phyloP scores from a whole-genome alignment of 2,329 filamentous ascomycete genomes.

The Pseudocercospora eumusae region DNA sequence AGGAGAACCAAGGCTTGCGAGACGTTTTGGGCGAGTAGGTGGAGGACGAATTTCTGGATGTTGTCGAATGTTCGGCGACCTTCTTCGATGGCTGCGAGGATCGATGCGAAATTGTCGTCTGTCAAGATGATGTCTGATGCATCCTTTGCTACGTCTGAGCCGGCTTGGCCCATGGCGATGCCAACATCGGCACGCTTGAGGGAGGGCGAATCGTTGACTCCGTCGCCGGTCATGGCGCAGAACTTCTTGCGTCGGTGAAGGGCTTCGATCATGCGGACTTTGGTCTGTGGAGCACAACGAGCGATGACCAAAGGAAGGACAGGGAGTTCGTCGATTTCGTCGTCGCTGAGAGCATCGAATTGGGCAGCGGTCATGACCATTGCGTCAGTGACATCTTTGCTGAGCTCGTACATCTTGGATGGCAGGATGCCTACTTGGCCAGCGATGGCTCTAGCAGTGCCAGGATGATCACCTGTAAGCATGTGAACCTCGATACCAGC shows the following conservation, averaged over 20 bases:
- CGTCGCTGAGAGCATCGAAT: slow-evolving; percentile 66
- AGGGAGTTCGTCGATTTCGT: slow-evolving; percentile 71
- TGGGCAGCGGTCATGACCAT: slow-evolving; percentile 69
- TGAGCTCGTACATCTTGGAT: slow-evolving; percentile 59
- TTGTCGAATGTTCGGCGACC: slow-evolving; percentile 85
- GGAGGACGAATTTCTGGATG: slow-evolving; percentile 80
- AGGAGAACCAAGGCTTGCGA: slow-evolving; percentile 80
- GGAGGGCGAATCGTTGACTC: slow-evolving; percentile 83
- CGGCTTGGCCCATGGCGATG: slow-evolving; percentile 84
- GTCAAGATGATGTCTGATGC: slow-evolving; percentile 82
- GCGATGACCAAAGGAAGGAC: slow-evolving; percentile 80
- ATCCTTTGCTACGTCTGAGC: slow-evolving; percentile 82
- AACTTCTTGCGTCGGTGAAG: slow-evolving; percentile 74
- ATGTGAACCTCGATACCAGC: slow-evolving; percentile 81
- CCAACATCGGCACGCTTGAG: slow-evolving; percentile 80
- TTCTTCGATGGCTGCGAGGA: slow-evolving; percentile 79
- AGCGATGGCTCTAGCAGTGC: slow-evolving; percentile 76
- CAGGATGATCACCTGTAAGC: slow-evolving; percentile 80
- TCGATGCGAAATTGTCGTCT: slow-evolving; percentile 86
- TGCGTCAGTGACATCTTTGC: slow-evolving; percentile 63
- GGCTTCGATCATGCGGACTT: slow-evolving; percentile 88
- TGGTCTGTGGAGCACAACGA: slow-evolving; percentile 80
- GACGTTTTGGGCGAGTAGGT: slow-evolving; percentile 97
- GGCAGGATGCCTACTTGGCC: slow-evolving; percentile 75
- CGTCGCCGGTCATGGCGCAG: slow-evolving; percentile 86